phyloP scores from a whole-genome alignment of 2,329 filamentous ascomycete species.

The Berkeleyomyces basicola region DNA sequence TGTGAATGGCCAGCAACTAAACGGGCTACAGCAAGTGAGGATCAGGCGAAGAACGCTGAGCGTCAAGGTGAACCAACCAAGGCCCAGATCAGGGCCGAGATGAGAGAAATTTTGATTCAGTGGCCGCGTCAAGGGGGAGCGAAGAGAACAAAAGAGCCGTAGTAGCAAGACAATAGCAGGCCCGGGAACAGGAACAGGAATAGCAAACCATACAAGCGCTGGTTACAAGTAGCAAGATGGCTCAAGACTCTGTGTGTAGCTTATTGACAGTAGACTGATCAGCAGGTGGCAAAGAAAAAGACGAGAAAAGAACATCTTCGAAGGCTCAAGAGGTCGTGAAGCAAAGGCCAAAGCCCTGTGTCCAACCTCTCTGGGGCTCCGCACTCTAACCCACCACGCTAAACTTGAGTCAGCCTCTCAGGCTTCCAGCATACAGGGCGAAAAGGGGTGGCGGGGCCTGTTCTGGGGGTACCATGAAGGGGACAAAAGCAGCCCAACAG shows the following conservation, averaged over 20 bases:
- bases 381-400: neutral
- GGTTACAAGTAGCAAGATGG: neutral
- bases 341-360: neutral
- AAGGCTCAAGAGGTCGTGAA: neutral
- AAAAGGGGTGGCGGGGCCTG: neutral
- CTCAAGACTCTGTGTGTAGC: too few species aligned
- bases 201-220: neutral
- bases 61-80: neutral
- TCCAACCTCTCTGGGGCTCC: neutral
- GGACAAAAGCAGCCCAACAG: neutral
- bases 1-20: neutral
- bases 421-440: neutral
- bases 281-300: neutral
- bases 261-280: neutral
- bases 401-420: neutral
- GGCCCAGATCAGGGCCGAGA: neutral
- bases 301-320: neutral
- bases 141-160: neutral
- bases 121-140: neutral
- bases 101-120: neutral
- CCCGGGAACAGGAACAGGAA: neutral
- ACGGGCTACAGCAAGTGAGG: slow-evolving; percentile 1
- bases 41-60: neutral
- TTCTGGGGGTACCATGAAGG: neutral
- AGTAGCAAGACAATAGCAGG: neutral